Evolutionary conservation across 108 stramenopile species (phyloP), one percentile per base, ranked within the genome.

Genomic region (Nitzschia sp.): DNA sequence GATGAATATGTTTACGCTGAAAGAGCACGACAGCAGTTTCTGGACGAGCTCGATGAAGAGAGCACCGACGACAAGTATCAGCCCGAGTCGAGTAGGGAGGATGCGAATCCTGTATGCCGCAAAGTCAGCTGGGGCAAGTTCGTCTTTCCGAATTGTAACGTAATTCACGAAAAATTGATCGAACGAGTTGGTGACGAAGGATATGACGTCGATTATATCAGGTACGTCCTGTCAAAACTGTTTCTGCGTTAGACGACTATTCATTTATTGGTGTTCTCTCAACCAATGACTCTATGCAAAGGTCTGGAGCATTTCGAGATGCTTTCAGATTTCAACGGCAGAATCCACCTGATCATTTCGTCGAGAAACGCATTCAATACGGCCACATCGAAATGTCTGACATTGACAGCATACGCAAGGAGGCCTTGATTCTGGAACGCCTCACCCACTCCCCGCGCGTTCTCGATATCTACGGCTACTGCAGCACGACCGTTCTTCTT

Each of bases 371-470:
- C 6, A 42, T 42, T 9, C 6, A 9, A 9, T 42, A 9, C 38
- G 38, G 13, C 13, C 9, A 42, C 38, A 6, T 42, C 13, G 38
- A 42, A 42, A 13, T 42, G 13, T 13, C 38, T 13, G 38, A 42
- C 13, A 42, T 42, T 6, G 38, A 6, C 13, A 13, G 13, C 38
- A 42, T 42, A 42, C 6, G 6, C 82, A 69, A 65, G 13, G 91
- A 92, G 57, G 85, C 86, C 34, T 64, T 86, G 63, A 74, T 85
- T 17, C 80, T 84, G 76, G 91, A 92, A 56, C 63, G 77, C n/a
- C 70, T 92, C 9, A 72, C 85, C 9, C 27, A 70, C 8, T 66
- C 70, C 48, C 86, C 87, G 18, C 45, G 76, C 3, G 74, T 85
- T 64, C 62, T 79, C n/a, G 76, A 89, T 51, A 83, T 92, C 42